Evolutionary conservation across 2,329 filamentous ascomycete species (phyloP).

Genomic region (Phaeosphaeriaceae sp.): DNA sequence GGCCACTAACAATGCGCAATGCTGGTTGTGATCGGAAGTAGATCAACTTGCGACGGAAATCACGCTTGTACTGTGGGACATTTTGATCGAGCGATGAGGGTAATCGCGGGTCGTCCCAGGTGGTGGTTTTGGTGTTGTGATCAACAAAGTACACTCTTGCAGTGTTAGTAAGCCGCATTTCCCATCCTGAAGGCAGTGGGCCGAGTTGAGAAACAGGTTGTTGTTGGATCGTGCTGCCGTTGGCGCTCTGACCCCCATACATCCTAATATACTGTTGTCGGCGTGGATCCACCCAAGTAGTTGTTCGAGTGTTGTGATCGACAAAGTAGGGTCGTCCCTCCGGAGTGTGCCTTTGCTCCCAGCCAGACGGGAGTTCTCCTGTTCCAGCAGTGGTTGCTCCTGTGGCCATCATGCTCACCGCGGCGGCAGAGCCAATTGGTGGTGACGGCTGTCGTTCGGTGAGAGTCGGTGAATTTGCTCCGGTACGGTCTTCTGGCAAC

Average conservation of each 20-base stretch:
- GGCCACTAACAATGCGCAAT: constrained; percentile 90
- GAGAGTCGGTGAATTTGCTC: constrained; percentile 86
- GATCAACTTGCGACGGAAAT: constrained; percentile 96
- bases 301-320: constrained; percentile 97
- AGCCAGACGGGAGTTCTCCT: constrained; percentile 91
- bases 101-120: constrained; percentile 95
- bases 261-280: constrained; percentile 98
- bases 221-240: constrained; percentile 86
- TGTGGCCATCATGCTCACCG: constrained; percentile 89
- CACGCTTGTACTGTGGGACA: constrained; percentile 98
- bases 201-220: constrained; percentile 97
- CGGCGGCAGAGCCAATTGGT: constrained; percentile 55
- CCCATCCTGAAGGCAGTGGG: constrained; percentile 95
- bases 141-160: constrained; percentile 98
- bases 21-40: constrained; percentile 99
- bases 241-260: constrained; percentile 85
- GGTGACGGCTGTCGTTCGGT: constrained; percentile 57
- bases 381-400: constrained; percentile 93
- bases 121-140: constrained; percentile 99
- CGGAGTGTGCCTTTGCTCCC: constrained; percentile 95
- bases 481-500: constrained; percentile 92
- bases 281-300: constrained; percentile 96
- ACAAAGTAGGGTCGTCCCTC: constrained; percentile 97
- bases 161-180: constrained; percentile 99
- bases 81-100: constrained; percentile 97